Conservation (phyloP, 2,329 filamentous ascomycete genomes). For the Phaeosphaeria sp. region DNA sequence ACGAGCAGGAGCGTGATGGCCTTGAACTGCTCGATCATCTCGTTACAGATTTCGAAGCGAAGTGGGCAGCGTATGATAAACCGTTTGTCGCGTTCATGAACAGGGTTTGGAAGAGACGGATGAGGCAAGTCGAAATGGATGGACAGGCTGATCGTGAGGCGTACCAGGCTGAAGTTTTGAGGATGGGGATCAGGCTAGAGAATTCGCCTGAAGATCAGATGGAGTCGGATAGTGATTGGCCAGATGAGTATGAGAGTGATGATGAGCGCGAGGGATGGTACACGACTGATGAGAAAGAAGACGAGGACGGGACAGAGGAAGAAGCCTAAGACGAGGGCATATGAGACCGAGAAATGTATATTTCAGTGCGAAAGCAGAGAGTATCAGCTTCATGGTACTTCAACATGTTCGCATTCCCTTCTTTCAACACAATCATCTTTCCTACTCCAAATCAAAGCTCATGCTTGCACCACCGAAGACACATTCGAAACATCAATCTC, state of each 20-base stretch:
- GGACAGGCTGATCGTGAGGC: background rate
- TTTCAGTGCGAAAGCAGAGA: background rate
- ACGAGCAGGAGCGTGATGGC: background rate
- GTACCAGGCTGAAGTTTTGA: background rate
- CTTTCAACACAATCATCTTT: background rate
- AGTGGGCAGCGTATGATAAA: background rate
- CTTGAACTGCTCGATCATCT: conserved; percentile 1
- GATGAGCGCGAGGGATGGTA: background rate
- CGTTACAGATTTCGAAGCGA: background rate
- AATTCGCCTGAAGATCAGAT: background rate
- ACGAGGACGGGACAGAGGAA: background rate
- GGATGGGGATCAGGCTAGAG: background rate
- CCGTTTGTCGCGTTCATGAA: conserved; percentile 2
- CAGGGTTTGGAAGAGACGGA: background rate
- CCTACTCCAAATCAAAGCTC: background rate
- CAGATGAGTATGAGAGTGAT: background rate
- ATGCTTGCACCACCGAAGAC: background rate
- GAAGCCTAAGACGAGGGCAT: background rate
- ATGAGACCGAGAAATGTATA: background rate
- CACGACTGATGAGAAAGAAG: conserved; percentile 3
- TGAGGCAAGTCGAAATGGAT: background rate
- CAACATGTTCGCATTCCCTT: background rate
- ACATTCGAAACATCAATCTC: background rate
- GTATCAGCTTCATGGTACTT: background rate
- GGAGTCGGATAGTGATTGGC: background rate